Evolutionary conservation across 73 alveolate genomes (phyloP).

Genomic region (Breviolum minutum): DNA sequence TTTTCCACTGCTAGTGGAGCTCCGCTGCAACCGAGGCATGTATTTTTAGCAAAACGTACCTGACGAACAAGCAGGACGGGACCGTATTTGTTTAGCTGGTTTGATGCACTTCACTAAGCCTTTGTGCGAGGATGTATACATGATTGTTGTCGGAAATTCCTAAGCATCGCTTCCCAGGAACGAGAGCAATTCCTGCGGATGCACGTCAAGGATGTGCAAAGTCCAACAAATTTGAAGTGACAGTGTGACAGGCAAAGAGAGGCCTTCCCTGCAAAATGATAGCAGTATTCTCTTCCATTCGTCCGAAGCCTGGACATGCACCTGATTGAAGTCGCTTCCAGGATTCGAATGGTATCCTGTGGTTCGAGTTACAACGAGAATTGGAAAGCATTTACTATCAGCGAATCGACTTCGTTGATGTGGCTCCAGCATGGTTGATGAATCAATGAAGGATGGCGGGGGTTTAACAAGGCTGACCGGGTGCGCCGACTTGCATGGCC

Average conservation of each 20-base stretch:
- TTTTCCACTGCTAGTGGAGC: background rate
- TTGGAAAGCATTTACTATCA: slow-evolving; percentile 74
- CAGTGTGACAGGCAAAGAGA: background rate
- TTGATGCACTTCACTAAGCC: background rate
- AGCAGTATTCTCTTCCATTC: background rate
- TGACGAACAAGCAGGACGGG: slow-evolving; percentile 81
- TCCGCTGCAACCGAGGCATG: slow-evolving; percentile 40
- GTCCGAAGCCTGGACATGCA: background rate
- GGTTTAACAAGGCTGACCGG: too few relatives aligned
- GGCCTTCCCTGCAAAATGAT: background rate
- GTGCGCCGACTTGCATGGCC: slow-evolving; percentile 23
- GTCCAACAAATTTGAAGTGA: background rate
- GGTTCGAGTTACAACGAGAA: slow-evolving; percentile 91
- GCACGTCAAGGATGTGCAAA: slow-evolving; percentile 68
- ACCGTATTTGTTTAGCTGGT: background rate
- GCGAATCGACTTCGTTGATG: slow-evolving; percentile 92
- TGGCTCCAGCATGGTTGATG: background rate
- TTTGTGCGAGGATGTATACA: background rate
- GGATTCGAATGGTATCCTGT: slow-evolving; percentile 91
- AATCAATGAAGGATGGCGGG: too few relatives aligned
- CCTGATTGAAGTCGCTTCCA: background rate
- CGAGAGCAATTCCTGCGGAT: slow-evolving; percentile 92
- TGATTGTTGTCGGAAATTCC: background rate
- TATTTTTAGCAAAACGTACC: slow-evolving; percentile 75
- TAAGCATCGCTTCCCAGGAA: background rate